Evolutionary conservation across 2,329 filamentous ascomycete genomes (phyloP).

Genomic region (Microcyclospora tardicrescens): DNA sequence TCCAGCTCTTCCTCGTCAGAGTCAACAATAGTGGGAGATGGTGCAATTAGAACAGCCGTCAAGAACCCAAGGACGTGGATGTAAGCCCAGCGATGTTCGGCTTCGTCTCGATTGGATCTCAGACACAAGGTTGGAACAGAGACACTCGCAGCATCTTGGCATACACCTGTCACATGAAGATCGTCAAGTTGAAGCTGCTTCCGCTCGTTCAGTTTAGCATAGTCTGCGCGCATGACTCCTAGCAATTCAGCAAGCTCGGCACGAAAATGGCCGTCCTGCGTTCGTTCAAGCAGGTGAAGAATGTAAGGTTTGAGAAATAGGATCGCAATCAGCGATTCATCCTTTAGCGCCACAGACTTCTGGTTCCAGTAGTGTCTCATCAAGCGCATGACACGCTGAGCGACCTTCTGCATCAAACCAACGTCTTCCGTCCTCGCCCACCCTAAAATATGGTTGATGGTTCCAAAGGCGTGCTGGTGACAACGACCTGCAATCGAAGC

Average conservation of each 20-base stretch:
- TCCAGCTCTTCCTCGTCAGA: conserved; percentile 7
- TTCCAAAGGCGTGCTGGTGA: conserved; percentile 61
- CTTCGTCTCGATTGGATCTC: conserved; percentile 19
- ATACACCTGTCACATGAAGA: conserved; percentile 31
- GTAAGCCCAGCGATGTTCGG: conserved; percentile 24
- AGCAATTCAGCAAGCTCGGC: conserved; percentile 48
- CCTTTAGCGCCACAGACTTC: conserved; percentile 44
- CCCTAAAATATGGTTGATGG: conserved; percentile 58
- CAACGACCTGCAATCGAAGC: conserved; percentile 22
- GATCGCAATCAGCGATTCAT: conserved; percentile 62
- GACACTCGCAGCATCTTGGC: background rate
- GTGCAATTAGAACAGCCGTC: conserved; percentile 7
- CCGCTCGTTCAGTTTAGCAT: conserved; percentile 55
- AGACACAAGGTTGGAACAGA: conserved; percentile 10
- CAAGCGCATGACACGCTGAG: conserved; percentile 52
- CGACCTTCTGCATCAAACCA: conserved; percentile 45
- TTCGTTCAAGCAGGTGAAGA: conserved; percentile 18
- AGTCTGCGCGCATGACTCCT: conserved; percentile 64
- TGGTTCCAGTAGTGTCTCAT: conserved; percentile 59
- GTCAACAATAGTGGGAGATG: background rate
- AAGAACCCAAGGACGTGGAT: conserved; percentile 28
- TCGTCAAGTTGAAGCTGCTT: conserved; percentile 70
- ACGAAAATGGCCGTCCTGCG: conserved; percentile 9
- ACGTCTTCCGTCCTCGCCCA: conserved; percentile 57
- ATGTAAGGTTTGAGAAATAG: conserved; percentile 43